A percentile compares a stretch with the other conserved stretches of the same genome.
These are phyloP conservation scores for Capronia coronata DNA, from an alignment of 2,329 filamentous ascomycete genomes.

Conservation along the genomic window DNA sequence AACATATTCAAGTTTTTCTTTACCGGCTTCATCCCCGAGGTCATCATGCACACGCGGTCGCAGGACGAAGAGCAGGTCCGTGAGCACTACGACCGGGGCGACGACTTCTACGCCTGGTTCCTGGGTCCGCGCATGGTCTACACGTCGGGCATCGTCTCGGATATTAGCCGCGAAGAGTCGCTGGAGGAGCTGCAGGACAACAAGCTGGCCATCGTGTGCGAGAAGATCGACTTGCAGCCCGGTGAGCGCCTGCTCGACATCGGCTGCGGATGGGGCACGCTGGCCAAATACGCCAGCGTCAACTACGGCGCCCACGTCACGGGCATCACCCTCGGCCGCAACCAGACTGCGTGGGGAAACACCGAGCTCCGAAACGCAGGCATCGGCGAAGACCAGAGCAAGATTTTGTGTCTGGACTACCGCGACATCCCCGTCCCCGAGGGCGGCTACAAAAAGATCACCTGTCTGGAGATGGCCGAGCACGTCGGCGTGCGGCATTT, in stretches of 20 bases:
- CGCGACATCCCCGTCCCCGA: constrained; percentile 79
- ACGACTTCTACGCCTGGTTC: constrained; percentile 99
- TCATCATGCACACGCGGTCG: constrained; percentile 85
- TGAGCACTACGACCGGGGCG: constrained; percentile 86
- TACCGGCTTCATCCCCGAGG: constrained; percentile 77
- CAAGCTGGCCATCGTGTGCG: constrained; percentile 89
- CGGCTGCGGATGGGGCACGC: constrained; percentile 95
- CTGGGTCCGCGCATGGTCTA: constrained; percentile 98
- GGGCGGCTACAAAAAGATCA: constrained; percentile 86
- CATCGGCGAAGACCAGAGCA: constrained; percentile 79
- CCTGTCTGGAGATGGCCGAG: constrained; percentile 96
- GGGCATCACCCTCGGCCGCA: constrained; percentile 88
- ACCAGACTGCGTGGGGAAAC: constrained; percentile 97
- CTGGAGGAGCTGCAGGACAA: constrained; percentile 97
- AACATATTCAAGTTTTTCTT: constrained; percentile 83
- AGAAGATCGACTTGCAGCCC: constrained; percentile 80
- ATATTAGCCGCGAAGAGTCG: constrained; percentile 77
- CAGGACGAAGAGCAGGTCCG: constrained; percentile 97
- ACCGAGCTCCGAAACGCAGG: constrained; percentile 74
- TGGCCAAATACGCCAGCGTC: constrained; percentile 84
- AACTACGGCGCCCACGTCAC: constrained; percentile 83
- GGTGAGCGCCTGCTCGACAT: constrained; percentile 86
- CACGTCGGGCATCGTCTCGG: constrained; percentile 88
- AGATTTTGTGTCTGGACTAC: constrained; percentile 94
- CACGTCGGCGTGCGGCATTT: constrained; percentile 95